Evolutionary conservation across 352 stramenopile species (phyloP), one percentile per base, ranked within the genome.

Genomic region (Thraustotheca clavata): DNA sequence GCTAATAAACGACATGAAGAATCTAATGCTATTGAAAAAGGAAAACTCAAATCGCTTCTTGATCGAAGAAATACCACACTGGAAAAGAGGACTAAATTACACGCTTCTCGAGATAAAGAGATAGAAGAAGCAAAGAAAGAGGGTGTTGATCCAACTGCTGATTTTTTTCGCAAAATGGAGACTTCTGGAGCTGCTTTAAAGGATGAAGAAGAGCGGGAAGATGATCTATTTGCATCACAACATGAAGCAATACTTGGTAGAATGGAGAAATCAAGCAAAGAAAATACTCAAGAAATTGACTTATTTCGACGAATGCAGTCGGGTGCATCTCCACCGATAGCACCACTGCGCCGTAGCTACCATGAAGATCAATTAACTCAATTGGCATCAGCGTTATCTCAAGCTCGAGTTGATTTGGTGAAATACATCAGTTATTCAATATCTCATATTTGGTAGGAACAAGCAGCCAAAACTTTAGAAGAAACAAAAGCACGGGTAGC

Each of bases 151-250:
- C 82, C 83, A 9, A 88, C 73, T 31, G 80, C 88, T 29, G 73
- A 87, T n/a, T 92, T 86, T 67, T 92, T 92, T 33, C 72, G 72
- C 1, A 89, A 75, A 6, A 71, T 81, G 3, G 80, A 89, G 8
- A 71, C 74, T 0, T 76, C 87, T 29, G 80, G 88, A 59, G 78
- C 77, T 39, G 80, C 79, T 32, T 77, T 76, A 0, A 74, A 57
- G 3, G 79, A 80, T 0, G 76, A 86, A 46, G 74, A 90, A 40
- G 62, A 49, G 0, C 70, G 74, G 29, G 81, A 93, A 61, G 77
- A 91, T 39, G 61, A 73, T 16, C 77, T 89, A 43, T 61, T 83
- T 18, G 36, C 60, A 11, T 73, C 74, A 0, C 74, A 89, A 33
- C 71, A 73, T 14, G 65, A 71, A 0, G 78, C 74, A 34, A 72